These are phyloP conservation scores for Avena eriantha DNA, from an alignment of 176 grass and related monocot species.

Conservation along the genomic window DNA sequence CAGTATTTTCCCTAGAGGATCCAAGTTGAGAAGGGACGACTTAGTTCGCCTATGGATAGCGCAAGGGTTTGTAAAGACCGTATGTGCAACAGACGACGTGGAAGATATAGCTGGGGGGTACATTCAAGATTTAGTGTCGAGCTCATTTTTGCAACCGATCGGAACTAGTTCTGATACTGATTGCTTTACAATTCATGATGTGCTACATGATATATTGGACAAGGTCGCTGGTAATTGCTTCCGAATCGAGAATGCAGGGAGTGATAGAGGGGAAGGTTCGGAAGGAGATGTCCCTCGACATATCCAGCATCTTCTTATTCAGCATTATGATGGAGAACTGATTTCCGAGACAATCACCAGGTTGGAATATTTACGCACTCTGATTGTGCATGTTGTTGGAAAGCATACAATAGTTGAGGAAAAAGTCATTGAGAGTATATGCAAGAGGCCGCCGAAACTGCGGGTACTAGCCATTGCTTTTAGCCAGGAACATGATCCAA, in stretches of 20 bases:
- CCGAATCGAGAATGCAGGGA: not conserved
- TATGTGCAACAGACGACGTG: not conserved
- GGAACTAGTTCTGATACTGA: rapidly evolving
- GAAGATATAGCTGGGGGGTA: not conserved
- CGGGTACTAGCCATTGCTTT: not conserved
- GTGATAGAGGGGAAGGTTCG: not conserved
- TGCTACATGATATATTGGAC: not conserved
- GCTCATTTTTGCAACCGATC: not conserved
- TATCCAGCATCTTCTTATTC: not conserved
- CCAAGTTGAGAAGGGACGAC: too few relatives aligned
- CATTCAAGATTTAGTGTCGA: not conserved
- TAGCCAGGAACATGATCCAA: not conserved
- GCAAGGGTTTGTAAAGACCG: not conserved
- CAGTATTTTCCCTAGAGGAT: too few relatives aligned
- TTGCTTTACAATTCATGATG: not conserved
- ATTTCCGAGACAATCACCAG: not conserved
- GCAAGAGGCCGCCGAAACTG: not conserved
- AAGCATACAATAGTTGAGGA: not conserved
- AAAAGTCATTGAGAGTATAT: not conserved
- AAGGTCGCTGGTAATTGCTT: not conserved
- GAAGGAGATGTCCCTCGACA: not conserved
- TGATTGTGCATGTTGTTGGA: not conserved
- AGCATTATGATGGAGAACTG: not conserved
- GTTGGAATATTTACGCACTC: not conserved
- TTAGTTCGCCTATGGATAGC: not conserved